Evolutionary conservation across 2,329 filamentous ascomycete genomes (phyloP).

Genomic region (Diaporthe citrichinensis): DNA sequence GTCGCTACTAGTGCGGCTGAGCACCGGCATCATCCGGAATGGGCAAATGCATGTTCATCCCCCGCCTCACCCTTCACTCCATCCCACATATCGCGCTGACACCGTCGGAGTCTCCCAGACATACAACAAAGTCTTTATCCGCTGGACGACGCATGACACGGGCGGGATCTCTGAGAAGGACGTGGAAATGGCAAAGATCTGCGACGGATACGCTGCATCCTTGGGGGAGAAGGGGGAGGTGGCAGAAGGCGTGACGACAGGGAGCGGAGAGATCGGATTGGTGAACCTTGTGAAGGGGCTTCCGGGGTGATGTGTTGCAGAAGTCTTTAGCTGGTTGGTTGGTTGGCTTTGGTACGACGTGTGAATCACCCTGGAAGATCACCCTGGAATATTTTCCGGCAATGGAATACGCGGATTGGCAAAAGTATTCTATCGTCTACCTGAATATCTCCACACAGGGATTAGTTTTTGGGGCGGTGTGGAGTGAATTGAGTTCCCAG

Average conservation of each 20-base stretch:
- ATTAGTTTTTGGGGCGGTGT: neutral
- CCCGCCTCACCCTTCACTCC: neutral
- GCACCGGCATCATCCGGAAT: neutral
- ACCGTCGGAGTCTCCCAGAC: neutral
- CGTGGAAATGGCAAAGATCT: neutral
- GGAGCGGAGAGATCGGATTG: neutral
- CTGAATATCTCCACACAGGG: neutral
- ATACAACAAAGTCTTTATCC: neutral
- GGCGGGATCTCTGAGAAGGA: neutral
- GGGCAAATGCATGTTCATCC: slow-evolving; percentile 1
- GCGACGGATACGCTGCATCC: neutral
- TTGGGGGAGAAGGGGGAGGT: neutral
- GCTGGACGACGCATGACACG: neutral
- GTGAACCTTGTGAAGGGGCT: neutral
- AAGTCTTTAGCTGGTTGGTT: neutral
- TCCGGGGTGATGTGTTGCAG: neutral
- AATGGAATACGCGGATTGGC: neutral
- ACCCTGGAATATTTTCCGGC: neutral
- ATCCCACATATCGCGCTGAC: neutral
- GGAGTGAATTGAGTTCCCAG: too few relatives aligned
- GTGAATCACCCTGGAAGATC: neutral
- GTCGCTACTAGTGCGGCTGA: neutral
- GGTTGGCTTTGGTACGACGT: neutral
- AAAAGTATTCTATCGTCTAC: neutral
- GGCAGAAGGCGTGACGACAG: neutral